A percentile compares a stretch with the other conserved stretches of the same genome.
Conservation (phyloP, 2,329 filamentous ascomycete genomes). For the Colletotrichum godetiae region DNA sequence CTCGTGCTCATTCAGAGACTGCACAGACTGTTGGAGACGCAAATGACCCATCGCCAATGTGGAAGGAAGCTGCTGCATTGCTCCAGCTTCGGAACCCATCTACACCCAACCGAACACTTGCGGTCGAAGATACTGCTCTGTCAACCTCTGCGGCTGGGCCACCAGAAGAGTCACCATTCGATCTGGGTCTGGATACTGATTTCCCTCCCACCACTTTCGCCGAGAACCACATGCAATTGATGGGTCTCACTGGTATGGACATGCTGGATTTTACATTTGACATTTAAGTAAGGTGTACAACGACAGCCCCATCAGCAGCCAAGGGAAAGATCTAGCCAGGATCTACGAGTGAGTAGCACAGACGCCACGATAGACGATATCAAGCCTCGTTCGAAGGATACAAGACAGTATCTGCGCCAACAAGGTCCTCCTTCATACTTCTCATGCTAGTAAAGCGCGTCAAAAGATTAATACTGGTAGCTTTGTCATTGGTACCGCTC, state of each 20-base stretch:
- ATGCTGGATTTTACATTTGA: conserved; percentile 37
- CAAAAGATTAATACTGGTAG: conserved; percentile 72
- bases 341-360: too few relatives aligned
- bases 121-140: not conserved
- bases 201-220: conserved; percentile 29
- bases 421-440: conserved; percentile 82
- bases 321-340: too few relatives aligned
- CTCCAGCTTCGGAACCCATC: conserved; percentile 8
- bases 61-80: conserved; percentile 19
- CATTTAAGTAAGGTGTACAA: not conserved
- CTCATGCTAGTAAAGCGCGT: conserved; percentile 74
- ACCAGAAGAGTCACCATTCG: too few relatives aligned
- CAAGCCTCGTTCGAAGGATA: conserved; percentile 80
- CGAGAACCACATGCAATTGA: conserved; percentile 39
- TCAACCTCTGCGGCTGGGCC: too few relatives aligned
- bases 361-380: not conserved
- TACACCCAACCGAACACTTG: not conserved
- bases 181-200: not conserved
- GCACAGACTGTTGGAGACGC: not conserved
- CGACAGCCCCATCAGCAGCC: too few relatives aligned
- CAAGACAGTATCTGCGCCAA: conserved; percentile 67
- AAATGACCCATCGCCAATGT: not conserved
- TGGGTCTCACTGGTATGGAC: conserved; percentile 40
- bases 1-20: too few relatives aligned
- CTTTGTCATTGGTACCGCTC: conserved; percentile 80